Evolutionary conservation across 1,284 basidiomycete species (phyloP).

Genomic region (Leccinum pachyderme): DNA sequence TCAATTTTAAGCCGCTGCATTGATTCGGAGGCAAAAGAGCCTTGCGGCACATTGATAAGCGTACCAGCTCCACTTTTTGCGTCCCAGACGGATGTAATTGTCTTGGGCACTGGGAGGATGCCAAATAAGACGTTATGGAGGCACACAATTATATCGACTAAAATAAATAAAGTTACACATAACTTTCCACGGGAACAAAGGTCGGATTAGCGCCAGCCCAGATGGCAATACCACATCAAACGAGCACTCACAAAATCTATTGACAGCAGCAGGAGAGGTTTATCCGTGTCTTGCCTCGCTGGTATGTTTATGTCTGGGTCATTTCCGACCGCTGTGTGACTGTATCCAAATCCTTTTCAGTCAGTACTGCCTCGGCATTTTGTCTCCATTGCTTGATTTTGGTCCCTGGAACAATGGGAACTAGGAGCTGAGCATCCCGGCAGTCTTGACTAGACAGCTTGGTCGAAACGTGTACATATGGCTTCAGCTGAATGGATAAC

Average conservation of each 20-base stretch:
- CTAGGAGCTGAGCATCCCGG: conserved; percentile 27
- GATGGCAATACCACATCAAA: neutral
- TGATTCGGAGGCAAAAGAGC: neutral
- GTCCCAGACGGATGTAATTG: neutral
- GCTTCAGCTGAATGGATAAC: conserved; percentile 38
- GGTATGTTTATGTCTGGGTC: neutral
- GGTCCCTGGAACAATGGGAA: conserved; percentile 25
- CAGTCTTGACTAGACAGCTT: conserved; percentile 24
- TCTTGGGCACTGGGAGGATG: neutral
- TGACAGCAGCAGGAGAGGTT: neutral
- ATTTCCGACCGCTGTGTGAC: neutral
- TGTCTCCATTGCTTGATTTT: conserved; percentile 30
- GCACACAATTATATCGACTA: neutral
- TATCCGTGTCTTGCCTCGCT: neutral
- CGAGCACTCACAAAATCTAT: conserved; percentile 9
- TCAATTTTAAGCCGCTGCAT: neutral
- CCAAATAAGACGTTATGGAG: neutral
- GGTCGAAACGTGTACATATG: conserved; percentile 40
- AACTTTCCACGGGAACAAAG: neutral
- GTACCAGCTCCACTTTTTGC: neutral
- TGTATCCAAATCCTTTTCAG: neutral
- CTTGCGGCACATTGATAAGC: neutral
- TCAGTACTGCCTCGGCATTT: conserved; percentile 11
- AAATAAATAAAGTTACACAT: conserved; percentile 1
- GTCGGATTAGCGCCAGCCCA: neutral